Base-by-base conservation (phyloP, 352 stramenopile genomes). In the Pythium sukuiense region DNA sequence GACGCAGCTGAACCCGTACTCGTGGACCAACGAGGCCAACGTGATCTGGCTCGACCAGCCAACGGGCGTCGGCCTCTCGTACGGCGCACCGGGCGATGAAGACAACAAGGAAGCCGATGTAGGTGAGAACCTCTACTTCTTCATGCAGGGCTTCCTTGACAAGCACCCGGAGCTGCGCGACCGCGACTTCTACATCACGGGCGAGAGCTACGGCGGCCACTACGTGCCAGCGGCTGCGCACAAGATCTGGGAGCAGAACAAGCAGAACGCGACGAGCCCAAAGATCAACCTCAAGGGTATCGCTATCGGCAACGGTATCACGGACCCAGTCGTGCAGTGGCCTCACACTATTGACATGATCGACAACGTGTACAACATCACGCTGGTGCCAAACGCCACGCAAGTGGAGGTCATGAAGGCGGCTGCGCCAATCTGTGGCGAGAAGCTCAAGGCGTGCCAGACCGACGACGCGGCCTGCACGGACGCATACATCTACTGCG, bases 331-430 rank as follows among this genome's bases (percentile, higher is more conserved):
- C 3, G 61, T 80, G 24, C 78, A 87, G 71, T 74, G 69, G 50
- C 65, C 64, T 16, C 78, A 88, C 55, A 75, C 71, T 1, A 48
- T 77, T 11, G 81, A 92, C 50, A 92, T 92, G 77, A 69, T 78
- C 9, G 71, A 87, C 48, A 92, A 93, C 67, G 49, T 66, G 29
- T 91, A 91, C 76, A 91, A 89, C 65, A 63, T 91, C 53, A 85
- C 79, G 49, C 63, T 91, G 6, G 55, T 88, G 53, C 6, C 43
- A 1, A 81, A 76, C 45, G 59, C 57, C 7, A 72, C 27, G 0
- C 37, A 79, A 26, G 30, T 83, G n/a, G 65, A 70, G 13, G 55
- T 60, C n/a, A 75, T 87, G 41, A 65, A 86, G 60, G 56, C 52
- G 0, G 57, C 68, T 8, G 69, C 76, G 26, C 71, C 66, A 2